These are phyloP conservation scores for Cardamine resedifolia DNA, from an alignment of 345 rosid genomes.

Conservation along the genomic window DNA sequence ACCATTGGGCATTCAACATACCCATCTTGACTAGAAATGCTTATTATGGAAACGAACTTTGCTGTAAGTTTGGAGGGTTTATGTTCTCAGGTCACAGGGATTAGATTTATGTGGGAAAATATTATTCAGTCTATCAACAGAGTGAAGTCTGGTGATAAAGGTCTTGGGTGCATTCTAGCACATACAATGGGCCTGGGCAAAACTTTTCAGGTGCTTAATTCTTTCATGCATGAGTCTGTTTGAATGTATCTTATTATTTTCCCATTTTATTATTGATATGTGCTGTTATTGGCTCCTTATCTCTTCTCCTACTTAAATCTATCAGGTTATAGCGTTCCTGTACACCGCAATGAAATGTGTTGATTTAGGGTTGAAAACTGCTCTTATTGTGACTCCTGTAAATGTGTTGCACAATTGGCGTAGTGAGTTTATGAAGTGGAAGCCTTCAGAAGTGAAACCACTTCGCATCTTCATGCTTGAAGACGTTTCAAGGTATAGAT, in stretches of 20 bases:
- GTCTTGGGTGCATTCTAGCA: constrained; percentile 98
- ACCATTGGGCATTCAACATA: constrained; percentile 13
- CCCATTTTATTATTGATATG: constrained; percentile 1
- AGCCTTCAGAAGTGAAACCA: constrained; percentile 82
- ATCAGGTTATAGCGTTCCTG: constrained; percentile 95
- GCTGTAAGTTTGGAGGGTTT: constrained; percentile 34
- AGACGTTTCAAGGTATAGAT: constrained; percentile 79
- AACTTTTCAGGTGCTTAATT: constrained; percentile 83
- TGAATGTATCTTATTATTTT: constrained; percentile 1
- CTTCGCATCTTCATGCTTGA: constrained; percentile 93
- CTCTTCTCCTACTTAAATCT: constrained; percentile 1
- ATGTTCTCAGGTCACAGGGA: constrained; percentile 80
- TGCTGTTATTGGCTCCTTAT: constrained; percentile 26
- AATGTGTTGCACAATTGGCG: constrained; percentile 99
- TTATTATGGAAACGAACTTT: constrained; percentile 7
- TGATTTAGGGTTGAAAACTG: constrained; percentile 90
- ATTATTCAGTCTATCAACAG: constrained; percentile 80
- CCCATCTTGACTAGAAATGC: constrained; percentile 2
- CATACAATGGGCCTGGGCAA: constrained; percentile 99
- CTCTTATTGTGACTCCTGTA: constrained; percentile 93
- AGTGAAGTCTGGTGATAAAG: constrained; percentile 90
- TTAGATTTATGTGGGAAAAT: constrained; percentile 99
- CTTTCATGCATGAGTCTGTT: constrained; percentile 7
- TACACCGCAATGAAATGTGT: constrained; percentile 91
- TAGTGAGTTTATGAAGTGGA: constrained; percentile 92